phyloP scores from a whole-genome alignment of 345 rosid species.

The Camelina neglecta region DNA sequence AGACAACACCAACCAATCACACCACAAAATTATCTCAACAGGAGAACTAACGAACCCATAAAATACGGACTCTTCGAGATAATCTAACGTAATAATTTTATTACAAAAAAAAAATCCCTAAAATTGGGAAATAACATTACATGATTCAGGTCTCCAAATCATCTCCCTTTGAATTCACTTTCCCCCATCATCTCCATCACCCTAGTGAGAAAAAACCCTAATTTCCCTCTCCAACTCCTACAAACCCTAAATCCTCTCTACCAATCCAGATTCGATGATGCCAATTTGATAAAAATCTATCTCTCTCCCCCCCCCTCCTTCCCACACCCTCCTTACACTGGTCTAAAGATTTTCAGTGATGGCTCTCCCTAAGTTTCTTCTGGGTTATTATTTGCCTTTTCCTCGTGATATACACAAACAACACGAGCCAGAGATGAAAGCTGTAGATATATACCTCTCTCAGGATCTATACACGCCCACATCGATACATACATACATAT shows the following conservation, averaged over 20 bases:
- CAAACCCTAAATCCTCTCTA: slow-evolving; percentile 34
- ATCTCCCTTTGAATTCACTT: slow-evolving; percentile 47
- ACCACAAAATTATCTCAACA: not conserved
- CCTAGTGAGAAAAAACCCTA: slow-evolving; percentile 38
- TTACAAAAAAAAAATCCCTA: slow-evolving; percentile 12
- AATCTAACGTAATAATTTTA: slow-evolving; percentile 3
- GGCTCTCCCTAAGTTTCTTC: slow-evolving; percentile 30
- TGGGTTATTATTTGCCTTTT: slow-evolving; percentile 23
- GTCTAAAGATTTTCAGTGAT: slow-evolving; percentile 37
- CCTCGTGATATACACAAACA: slow-evolving; percentile 41
- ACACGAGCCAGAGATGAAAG: slow-evolving; percentile 44
- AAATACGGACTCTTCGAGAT: slow-evolving; percentile 38
- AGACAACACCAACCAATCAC: slow-evolving; percentile 15
- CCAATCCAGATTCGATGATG: slow-evolving; percentile 37
- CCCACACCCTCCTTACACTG: slow-evolving; percentile 34
- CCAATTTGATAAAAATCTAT: not conserved
- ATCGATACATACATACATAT: not conserved
- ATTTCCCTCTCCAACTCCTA: slow-evolving; percentile 36
- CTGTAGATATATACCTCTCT: slow-evolving; percentile 42
- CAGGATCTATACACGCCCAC: slow-evolving; percentile 43
- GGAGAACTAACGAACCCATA: slow-evolving; percentile 36
- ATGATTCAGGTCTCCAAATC: slow-evolving; percentile 57
- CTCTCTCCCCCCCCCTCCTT: slow-evolving; percentile 24
- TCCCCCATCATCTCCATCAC: slow-evolving; percentile 40
- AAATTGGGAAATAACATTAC: slow-evolving; percentile 42